Conservation (phyloP, 83 land plant species). For the Picea abies region DNA sequence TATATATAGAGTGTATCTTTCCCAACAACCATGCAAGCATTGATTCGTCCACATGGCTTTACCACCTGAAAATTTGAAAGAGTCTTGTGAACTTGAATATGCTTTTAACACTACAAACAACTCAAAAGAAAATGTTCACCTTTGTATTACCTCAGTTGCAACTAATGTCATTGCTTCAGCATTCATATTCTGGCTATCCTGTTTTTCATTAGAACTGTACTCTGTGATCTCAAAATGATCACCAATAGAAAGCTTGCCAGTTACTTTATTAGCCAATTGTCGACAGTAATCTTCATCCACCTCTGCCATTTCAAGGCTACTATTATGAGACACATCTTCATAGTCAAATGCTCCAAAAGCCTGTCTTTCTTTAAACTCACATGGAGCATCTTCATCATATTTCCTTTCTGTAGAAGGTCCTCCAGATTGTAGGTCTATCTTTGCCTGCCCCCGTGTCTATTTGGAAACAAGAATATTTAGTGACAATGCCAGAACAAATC, state of each 20-base stretch:
- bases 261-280: conserved; percentile 28
- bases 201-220: conserved; percentile 15
- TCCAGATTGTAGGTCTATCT: conserved; percentile 5
- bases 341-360: not conserved
- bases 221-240: not conserved
- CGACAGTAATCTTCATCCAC: conserved; percentile 23
- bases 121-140: not conserved
- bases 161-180: not conserved
- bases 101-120: not conserved
- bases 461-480: not conserved
- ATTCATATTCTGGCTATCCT: not conserved
- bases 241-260: conserved; percentile 30
- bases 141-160: conserved; percentile 4
- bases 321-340: not conserved
- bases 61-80: conserved; percentile 32
- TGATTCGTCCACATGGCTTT: conserved; percentile 95
- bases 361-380: not conserved
- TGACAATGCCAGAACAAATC: not conserved
- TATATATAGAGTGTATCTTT: conserved; percentile 86
- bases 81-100: not conserved
- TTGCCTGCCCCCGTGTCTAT: conserved; percentile 5
- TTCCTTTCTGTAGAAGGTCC: not conserved
- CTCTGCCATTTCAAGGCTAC: conserved; percentile 17
- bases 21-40: conserved; percentile 89
- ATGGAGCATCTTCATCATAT: conserved; percentile 1